Base-by-base conservation (phyloP, 2,329 filamentous ascomycete species). In the Catunica adiposa region DNA sequence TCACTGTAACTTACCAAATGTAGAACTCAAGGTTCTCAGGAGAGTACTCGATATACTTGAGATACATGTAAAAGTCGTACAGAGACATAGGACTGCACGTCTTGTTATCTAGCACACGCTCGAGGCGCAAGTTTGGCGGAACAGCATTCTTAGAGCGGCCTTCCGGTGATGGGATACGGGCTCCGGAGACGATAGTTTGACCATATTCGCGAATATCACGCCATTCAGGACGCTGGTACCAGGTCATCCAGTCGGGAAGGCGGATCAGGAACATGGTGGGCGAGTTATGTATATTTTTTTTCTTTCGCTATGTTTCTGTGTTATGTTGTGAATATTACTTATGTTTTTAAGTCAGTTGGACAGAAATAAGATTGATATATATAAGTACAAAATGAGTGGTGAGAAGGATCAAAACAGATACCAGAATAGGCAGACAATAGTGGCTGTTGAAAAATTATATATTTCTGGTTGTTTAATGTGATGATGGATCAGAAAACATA, bases 141-240 rank as follows among this genome's bases (percentile, higher is more conserved):
- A 74, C 64, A 48, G 67, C 61, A 20, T 61, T 63, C 57, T 66
- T 69, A 38, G 62, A 62, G 9, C 66, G 66, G 14, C 66, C 62
- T 55, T 68, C 66, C 1, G 69, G 67, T 31, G 67, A 70, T 54
- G 69, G 56, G 1, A 64, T 53, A 20, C 71, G 68, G 40, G 51
- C 60, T 3, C 70, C 69, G 6, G 63, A 60, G 58, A 64, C 62
- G 56, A 71, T 60, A 31, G 62, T 64, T 34, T 62, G 65, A 23
- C 71, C 68, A 60, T 72, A 74, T 58, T 73, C 67, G 46, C 67
- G 70, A 61, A 74, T 70, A 59, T 74, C 71, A 23, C 71, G 66
- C 61, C 73, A 74, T 57, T 73, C 71, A 1, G 71, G 72, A 61
- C 72, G 73, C 64, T 72, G 73, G 63, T 74, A 74, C 72, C 71